Evolutionary conservation across 257 asterid genomes (phyloP), one percentile per base, ranked within the genome.

Genomic region (Paulownia fortunei): DNA sequence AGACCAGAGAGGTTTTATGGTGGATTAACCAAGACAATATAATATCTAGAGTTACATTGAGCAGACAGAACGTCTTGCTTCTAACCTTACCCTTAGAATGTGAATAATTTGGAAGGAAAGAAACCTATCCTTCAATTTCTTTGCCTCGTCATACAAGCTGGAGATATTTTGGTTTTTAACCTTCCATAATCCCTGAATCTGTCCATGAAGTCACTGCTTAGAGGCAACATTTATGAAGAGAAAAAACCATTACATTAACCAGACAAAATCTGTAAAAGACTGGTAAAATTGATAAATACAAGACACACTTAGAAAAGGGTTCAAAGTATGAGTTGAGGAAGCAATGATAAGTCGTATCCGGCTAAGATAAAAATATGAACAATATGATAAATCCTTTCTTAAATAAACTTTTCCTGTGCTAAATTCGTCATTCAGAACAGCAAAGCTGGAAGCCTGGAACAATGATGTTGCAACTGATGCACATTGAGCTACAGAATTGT

Each of bases 171-270:
- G 93, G 84, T 91, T 91, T 87, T 90, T 94, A 65, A 92, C 99
- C 89, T 80, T 92, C 98, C 99, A 94, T 65, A 81, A 79, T 76
- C 97, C 98, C 79, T 92, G 97, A 76, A 94, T 85, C 98, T 94
- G 81, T 83, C 77, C 37, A 41, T 30, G 37, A 81, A 74, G 59
- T 34, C 80, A 80, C 63, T 34, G 34, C 52, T 74, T 60, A 62
- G 60, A 12, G 19, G 49, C 69, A 39, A 71, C n/a, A 32, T 65
- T 27, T 15, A 59, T 46, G 13, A 6, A 7, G 10, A 18, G 64
- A 66, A 23, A 67, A 66, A 64, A 42, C 44, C 24, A 46, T 56
- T 21, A 41, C n/a, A 23, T 18, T 27, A 30, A 73, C 56, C 69
- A 37, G 61, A 69, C 15, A 41, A 26, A 16, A 47, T 34, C 0